Evolutionary conservation across 371 early-diverging fungal species (phyloP).

Genomic region (Lichtheimia corymbifera): DNA sequence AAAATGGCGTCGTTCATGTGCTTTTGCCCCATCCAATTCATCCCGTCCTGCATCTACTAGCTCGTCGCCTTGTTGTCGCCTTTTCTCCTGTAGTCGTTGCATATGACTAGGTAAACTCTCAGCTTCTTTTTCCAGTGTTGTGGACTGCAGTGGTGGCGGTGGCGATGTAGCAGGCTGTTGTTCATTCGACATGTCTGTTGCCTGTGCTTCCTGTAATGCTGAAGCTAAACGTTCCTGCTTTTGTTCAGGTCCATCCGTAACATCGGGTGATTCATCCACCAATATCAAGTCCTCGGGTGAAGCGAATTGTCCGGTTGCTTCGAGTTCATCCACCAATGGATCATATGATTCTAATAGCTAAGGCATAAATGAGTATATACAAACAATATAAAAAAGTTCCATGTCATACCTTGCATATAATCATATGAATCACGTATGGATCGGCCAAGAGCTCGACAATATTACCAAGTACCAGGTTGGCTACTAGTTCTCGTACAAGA

Average conservation of each 20-base stretch:
- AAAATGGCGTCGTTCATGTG: conserved; percentile 26
- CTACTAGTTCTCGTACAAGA: conserved; percentile 57
- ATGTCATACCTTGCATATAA: conserved; percentile 53
- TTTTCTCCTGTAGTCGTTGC: conserved; percentile 41
- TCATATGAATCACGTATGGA: conserved; percentile 60
- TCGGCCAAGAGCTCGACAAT: conserved; percentile 53
- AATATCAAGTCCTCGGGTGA: not conserved
- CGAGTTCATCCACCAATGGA: conserved; percentile 28
- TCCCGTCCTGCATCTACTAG: conserved; percentile 18
- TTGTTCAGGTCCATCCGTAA: not conserved
- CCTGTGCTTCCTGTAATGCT: conserved; percentile 20
- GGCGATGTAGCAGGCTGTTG: conserved; percentile 1
- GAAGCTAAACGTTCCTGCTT: conserved; percentile 6
- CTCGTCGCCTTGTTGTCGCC: conserved; percentile 26
- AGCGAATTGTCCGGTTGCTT: conserved; percentile 25
- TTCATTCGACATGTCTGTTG: conserved; percentile 4
- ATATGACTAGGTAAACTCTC: conserved; percentile 35
- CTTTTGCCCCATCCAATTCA: conserved; percentile 16
- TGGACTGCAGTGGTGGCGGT: not conserved
- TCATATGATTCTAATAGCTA: conserved; percentile 34
- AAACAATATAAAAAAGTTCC: not conserved
- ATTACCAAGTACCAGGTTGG: conserved; percentile 48
- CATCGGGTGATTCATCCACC: conserved; percentile 3
- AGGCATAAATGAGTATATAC: not conserved
- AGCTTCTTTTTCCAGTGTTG: conserved; percentile 6